phyloP scores from a whole-genome alignment of 768 basidiomycete genomes.

The Psilocybe sp. region DNA sequence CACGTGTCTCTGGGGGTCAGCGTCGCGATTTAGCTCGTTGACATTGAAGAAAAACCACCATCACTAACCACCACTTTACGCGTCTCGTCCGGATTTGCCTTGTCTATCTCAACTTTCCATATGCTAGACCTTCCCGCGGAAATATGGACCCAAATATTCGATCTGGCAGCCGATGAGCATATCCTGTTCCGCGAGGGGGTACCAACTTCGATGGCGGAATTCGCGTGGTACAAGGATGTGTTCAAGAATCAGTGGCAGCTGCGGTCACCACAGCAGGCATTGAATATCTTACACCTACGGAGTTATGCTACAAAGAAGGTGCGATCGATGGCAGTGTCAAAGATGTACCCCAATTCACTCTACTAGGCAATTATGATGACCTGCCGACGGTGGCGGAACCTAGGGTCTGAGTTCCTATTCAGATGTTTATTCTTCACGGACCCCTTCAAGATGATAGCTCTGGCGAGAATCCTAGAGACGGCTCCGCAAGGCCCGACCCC shows the following conservation, averaged over 20 bases:
- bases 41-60: no score
- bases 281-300: constrained; percentile 54
- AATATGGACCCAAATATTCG: constrained; percentile 68
- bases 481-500: constrained; percentile 39
- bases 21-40: no score
- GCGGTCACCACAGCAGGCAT: constrained; percentile 55
- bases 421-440: constrained; percentile 67
- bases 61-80: no score
- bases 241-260: constrained; percentile 51
- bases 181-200: constrained; percentile 60
- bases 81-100: no score
- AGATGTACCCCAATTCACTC: not conserved
- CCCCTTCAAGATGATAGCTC: constrained; percentile 48
- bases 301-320: constrained; percentile 72
- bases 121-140: constrained; percentile 56
- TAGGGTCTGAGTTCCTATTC: constrained; percentile 67
- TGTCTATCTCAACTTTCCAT: not conserved
- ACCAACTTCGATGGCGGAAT: constrained; percentile 60
- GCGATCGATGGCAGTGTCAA: constrained; percentile 9
- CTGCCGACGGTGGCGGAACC: constrained; percentile 58
- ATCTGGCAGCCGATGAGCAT: constrained; percentile 69
- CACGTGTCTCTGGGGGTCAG: no score
- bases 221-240: constrained; percentile 57
- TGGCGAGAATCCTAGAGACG: constrained; percentile 51
- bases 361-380: constrained; percentile 66